Evolutionary conservation across 2,329 filamentous ascomycete genomes (phyloP).

Genomic region (Elsinoe ampelina): DNA sequence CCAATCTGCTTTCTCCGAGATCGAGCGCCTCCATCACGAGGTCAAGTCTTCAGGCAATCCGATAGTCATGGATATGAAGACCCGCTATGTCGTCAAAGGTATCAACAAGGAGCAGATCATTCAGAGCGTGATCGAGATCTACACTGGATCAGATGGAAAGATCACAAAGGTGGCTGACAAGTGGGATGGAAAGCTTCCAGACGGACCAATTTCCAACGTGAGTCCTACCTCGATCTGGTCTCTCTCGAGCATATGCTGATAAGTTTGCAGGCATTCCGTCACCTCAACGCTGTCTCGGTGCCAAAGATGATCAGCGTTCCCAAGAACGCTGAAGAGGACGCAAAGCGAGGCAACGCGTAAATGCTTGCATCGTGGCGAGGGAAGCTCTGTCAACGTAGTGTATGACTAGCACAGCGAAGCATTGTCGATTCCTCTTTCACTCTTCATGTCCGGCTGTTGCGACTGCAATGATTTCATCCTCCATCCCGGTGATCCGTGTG

Average conservation of each 20-base stretch:
- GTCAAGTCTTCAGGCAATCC: slow-evolving; percentile 51
- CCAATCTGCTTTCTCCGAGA: slow-evolving; percentile 48
- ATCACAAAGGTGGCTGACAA: slow-evolving; percentile 46
- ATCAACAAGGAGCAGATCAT: slow-evolving; percentile 44
- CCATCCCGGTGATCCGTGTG: slow-evolving; percentile 62
- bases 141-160: slow-evolving; percentile 34
- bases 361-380: neutral
- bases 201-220: slow-evolving; percentile 42
- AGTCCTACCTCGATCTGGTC: slow-evolving; percentile 25
- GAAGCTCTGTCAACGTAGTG: neutral
- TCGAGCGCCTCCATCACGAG: slow-evolving; percentile 45
- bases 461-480: slow-evolving; percentile 69
- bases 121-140: slow-evolving; percentile 40
- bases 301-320: slow-evolving; percentile 44
- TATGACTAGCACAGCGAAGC: neutral
- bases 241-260: slow-evolving; percentile 23
- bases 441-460: slow-evolving; percentile 68
- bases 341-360: slow-evolving; percentile 35
- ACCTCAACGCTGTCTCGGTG: slow-evolving; percentile 43
- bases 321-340: slow-evolving; percentile 45
- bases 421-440: neutral
- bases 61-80: slow-evolving; percentile 47
- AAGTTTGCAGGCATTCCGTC: slow-evolving; percentile 39
- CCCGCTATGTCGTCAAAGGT: slow-evolving; percentile 45
- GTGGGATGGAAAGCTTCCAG: slow-evolving; percentile 46